A percentile compares a stretch with the other conserved stretches of the same genome.
Evolutionary conservation across 129 eudicot genomes (phyloP).

Genomic region (Chrysanthemum seticuspe): DNA sequence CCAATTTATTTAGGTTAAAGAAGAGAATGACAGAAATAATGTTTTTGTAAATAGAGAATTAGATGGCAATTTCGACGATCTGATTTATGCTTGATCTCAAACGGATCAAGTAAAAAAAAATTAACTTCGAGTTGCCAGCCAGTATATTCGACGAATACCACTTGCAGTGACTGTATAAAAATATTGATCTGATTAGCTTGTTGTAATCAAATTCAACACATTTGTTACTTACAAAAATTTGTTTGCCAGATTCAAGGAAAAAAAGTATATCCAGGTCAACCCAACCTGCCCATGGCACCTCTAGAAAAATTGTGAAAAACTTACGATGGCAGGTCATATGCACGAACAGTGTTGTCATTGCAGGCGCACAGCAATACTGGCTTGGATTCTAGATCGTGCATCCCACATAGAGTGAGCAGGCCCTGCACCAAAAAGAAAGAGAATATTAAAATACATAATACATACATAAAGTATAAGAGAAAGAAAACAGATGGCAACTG

Average conservation of each 20-base stretch:
- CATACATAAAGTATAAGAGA: no score
- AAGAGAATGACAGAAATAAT: background rate
- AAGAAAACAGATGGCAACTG: background rate
- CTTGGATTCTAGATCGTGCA: constrained; percentile 89
- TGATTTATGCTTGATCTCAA: background rate
- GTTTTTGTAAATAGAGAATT: background rate
- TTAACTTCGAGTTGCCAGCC: no score
- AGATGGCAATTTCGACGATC: background rate
- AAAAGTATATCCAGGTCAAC: no score
- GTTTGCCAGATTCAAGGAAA: no score
- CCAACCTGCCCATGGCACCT: no score
- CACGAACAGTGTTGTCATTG: constrained; percentile 75
- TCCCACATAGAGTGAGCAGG: constrained; percentile 70
- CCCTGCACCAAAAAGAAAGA: constrained; percentile 44
- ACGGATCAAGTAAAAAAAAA: no score
- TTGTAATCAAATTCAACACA: no score
- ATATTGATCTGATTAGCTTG: no score
- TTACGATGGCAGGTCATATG: constrained; percentile 94
- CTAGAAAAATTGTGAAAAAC: constrained; percentile 24
- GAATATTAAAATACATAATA: background rate
- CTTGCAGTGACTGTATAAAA: no score
- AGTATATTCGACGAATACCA: no score
- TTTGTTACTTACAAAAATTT: no score
- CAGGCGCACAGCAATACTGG: constrained; percentile 81
- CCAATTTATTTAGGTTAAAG: background rate